Base-by-base conservation (phyloP, 2,329 filamentous ascomycete genomes). In the Sphaerulina populicola region DNA sequence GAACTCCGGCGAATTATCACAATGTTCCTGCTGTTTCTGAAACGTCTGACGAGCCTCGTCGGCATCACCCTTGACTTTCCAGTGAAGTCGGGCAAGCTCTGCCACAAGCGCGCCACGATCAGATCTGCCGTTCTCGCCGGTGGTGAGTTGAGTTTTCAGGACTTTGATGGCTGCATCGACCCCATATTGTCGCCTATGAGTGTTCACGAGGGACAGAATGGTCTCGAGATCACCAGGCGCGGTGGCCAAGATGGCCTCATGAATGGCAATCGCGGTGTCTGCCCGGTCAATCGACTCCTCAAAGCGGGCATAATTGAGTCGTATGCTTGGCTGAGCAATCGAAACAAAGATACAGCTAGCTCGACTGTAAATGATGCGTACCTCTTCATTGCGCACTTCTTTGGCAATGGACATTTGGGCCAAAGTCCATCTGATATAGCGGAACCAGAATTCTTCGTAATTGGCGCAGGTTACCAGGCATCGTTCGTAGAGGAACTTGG, bases 391-490 rank as follows among this genome's bases (percentile, higher is more conserved):
- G 50, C 91, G 85, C 5, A 91, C 84, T 65, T 96, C 90, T 66
- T 96, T 88, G 41, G 89, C 82, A 68, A 94, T 95, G 60, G 77
- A 82, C 1, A 80, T 72, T 65, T 94, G 87, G 0, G 81, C 81
- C 53, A 79, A 77, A 86, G 96, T 94, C 93, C 93, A 98, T 37
- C 91, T 78, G 12, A 86, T 88, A 69, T 95, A 98, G n/a, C 93
- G 85, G 63, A 94, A 82, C 93, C 93, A 98, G 69, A 97, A 94
- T 66, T 97, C 91, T 44, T 97, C 91, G 66, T 98, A 96, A 60
- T 94, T 85, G 12, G 93, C 91, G 63, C 88, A 94, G 0, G 88
- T 91, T 33, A 95, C 88, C 47, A 98, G 71, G 62, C 90, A 97
- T 46, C 93, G 83, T 73, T 98, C 93, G 66, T 98, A 97, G 30